phyloP scores from a whole-genome alignment of 768 basidiomycete genomes.

The Kockovaella imperatae region DNA sequence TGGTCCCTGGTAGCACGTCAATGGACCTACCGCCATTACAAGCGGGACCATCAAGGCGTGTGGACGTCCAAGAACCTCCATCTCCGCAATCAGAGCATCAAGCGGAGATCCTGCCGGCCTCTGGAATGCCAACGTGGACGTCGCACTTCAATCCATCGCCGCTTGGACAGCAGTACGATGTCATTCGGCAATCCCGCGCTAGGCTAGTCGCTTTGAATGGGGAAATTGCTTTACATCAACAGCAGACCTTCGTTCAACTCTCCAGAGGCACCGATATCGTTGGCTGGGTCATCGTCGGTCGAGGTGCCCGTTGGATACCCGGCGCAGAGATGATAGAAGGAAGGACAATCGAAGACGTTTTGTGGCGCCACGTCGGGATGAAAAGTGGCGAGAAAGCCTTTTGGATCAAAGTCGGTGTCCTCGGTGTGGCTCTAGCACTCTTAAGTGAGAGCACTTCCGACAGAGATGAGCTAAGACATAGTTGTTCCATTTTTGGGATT shows the following conservation, averaged over 20 bases:
- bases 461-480: conserved; percentile 35
- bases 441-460: conserved; percentile 52
- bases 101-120: background rate
- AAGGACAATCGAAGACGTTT: conserved; percentile 70
- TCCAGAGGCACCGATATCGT: conserved; percentile 57
- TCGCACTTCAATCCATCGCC: conserved; percentile 1
- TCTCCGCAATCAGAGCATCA: background rate
- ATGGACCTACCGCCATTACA: too few relatives aligned
- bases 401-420: conserved; percentile 55
- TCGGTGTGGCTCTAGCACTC: conserved; percentile 53
- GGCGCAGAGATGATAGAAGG: conserved; percentile 67
- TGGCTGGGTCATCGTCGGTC: conserved; percentile 71
- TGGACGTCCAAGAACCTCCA: too few relatives aligned
- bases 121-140: background rate
- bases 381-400: conserved; percentile 56
- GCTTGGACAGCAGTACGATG: conserved; percentile 59
- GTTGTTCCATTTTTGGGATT: conserved; percentile 67
- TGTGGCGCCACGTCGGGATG: conserved; percentile 59
- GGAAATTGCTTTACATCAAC: conserved; percentile 64
- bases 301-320: conserved; percentile 58
- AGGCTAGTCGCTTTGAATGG: conserved; percentile 63
- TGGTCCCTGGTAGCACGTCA: too few relatives aligned
- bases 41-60: too few relatives aligned
- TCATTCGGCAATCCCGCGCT: conserved; percentile 64
- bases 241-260: conserved; percentile 61